Percentiles rank a stretch among this genome's conserved stretches.
Conservation (phyloP, 495 filamentous ascomycete species). For the Aspergillus haitiensis region DNA sequence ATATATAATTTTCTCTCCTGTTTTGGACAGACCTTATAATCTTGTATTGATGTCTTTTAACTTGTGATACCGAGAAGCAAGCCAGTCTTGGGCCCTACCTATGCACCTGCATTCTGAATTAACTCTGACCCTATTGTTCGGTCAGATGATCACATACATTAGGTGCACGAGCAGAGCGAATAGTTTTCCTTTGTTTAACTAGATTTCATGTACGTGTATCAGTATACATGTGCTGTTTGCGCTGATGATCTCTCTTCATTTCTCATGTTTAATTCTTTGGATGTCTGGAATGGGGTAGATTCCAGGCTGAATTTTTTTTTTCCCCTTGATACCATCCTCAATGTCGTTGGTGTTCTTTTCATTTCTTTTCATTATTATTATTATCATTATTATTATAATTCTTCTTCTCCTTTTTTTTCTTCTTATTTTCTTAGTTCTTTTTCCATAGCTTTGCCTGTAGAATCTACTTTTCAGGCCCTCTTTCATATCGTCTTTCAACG, state of each 20-base stretch:
- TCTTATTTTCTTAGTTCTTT: background rate
- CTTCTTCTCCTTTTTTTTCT: too few relatives aligned
- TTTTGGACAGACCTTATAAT: constrained; percentile 16
- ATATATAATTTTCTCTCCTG: constrained; percentile 28
- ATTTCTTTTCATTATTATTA: background rate
- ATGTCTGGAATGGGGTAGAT: background rate
- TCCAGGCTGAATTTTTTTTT: background rate
- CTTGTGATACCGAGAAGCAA: constrained; percentile 8
- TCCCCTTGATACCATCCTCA: background rate
- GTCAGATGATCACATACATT: background rate
- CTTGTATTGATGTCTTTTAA: constrained; percentile 12
- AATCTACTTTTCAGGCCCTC: background rate
- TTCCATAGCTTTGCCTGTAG: background rate
- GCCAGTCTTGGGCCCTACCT: background rate
- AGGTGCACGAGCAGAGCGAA: background rate
- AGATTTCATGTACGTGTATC: constrained; percentile 5
- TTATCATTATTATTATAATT: too few relatives aligned
- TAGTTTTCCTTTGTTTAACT: constrained; percentile 4
- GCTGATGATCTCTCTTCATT: background rate
- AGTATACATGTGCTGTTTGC: background rate
- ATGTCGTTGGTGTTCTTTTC: background rate
- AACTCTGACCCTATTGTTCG: background rate
- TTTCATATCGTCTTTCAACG: background rate
- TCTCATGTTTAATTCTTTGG: background rate
- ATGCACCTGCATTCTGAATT: background rate